These are phyloP conservation scores for Chrysoporthe cubensis DNA, from an alignment of 2,329 filamentous ascomycete genomes.

Conservation along the genomic window DNA sequence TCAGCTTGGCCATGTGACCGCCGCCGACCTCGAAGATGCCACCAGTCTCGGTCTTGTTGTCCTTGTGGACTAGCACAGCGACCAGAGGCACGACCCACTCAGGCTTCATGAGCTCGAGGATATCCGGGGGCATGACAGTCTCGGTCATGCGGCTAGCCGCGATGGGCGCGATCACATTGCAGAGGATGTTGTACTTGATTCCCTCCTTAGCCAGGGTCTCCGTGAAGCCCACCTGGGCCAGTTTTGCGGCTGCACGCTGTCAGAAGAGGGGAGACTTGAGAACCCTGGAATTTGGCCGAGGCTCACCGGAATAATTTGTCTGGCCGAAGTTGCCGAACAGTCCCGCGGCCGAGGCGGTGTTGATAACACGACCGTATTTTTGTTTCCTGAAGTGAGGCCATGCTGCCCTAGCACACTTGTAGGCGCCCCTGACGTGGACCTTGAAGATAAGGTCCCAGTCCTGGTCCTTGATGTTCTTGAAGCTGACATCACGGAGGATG, in stretches of 20 bases:
- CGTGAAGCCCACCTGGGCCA: slow-evolving; percentile 94
- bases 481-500: slow-evolving; percentile 91
- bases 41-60: slow-evolving; percentile 81
- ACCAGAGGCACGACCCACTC: slow-evolving; percentile 96
- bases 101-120: slow-evolving; percentile 82
- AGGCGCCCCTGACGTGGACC: slow-evolving; percentile 91
- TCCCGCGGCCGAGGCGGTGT: slow-evolving; percentile 94
- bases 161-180: slow-evolving; percentile 93
- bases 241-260: slow-evolving; percentile 72
- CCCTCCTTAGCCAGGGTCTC: slow-evolving; percentile 98
- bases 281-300: not conserved
- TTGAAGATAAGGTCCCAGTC: slow-evolving; percentile 96
- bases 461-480: slow-evolving; percentile 97
- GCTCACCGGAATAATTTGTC: slow-evolving; percentile 83
- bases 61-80: slow-evolving; percentile 83
- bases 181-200: slow-evolving; percentile 94
- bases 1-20: slow-evolving; percentile 87
- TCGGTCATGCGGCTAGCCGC: slow-evolving; percentile 95
- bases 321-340: slow-evolving; percentile 96
- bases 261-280: slow-evolving; percentile 4
- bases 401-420: slow-evolving; percentile 92
- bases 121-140: slow-evolving; percentile 93
- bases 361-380: slow-evolving; percentile 96
- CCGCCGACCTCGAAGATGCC: slow-evolving; percentile 93
- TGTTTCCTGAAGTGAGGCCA: slow-evolving; percentile 99